Conservation (phyloP, 1,284 basidiomycete genomes). For the Apiotrichum laibachii region DNA sequence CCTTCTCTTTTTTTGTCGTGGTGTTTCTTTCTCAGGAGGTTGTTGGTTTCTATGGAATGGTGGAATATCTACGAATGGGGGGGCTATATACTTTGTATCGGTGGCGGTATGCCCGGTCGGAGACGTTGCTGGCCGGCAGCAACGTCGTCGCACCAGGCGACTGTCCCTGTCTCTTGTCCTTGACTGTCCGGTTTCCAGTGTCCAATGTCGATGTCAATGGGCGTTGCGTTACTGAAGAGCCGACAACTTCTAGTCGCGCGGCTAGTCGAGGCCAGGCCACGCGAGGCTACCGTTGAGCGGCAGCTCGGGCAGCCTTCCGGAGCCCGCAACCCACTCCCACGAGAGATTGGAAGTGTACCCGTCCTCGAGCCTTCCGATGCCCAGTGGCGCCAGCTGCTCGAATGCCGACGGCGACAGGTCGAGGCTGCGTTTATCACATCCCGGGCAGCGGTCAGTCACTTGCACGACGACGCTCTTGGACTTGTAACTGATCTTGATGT, state of each 20-base stretch:
- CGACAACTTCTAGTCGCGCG: no score
- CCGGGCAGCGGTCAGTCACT: conserved; percentile 54
- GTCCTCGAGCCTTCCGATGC: conserved; percentile 30
- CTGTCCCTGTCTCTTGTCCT: not conserved
- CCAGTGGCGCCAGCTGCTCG: conserved; percentile 45
- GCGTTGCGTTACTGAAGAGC: no score
- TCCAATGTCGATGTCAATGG: no score
- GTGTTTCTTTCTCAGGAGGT: no score
- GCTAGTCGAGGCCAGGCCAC: not conserved
- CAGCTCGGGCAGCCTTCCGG: conserved; percentile 23
- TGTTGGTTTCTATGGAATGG: no score
- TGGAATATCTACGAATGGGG: no score
- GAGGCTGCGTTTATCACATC: conserved; percentile 51
- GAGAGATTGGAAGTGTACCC: conserved; percentile 34
- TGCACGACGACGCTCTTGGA: conserved; percentile 18
- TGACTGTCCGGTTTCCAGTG: not conserved
- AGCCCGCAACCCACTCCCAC: conserved; percentile 35
- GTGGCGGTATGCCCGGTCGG: no score
- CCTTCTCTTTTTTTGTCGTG: no score
- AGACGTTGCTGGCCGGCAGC: not conserved
- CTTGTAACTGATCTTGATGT: conserved; percentile 49
- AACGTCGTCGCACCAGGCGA: not conserved
- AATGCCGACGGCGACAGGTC: conserved; percentile 55
- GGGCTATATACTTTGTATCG: no score
- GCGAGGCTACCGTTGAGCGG: conserved; percentile 3